These are phyloP conservation scores for Chrysoporthe austroafricana DNA, from an alignment of 2,329 filamentous ascomycete species.

Conservation along the genomic window DNA sequence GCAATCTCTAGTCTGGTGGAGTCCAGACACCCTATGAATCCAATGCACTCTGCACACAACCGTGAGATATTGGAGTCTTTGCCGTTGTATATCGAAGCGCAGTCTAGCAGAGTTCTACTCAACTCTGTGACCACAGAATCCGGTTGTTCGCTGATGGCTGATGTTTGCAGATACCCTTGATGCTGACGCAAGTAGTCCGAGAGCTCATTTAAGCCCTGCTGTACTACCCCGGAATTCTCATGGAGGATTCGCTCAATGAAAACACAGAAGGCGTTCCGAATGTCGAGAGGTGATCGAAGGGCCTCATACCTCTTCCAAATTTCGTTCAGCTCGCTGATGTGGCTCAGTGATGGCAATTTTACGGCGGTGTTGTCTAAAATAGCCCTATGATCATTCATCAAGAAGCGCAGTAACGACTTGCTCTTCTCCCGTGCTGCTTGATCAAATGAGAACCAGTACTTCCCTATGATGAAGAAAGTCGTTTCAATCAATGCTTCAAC, in stretches of 20 bases:
- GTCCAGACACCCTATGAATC: constrained; percentile 88
- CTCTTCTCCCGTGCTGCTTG: constrained; percentile 62
- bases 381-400: constrained; percentile 65
- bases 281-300: constrained; percentile 68
- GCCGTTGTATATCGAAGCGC: constrained; percentile 77
- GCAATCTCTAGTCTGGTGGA: constrained; percentile 84
- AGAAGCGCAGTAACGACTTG: constrained; percentile 63
- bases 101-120: constrained; percentile 81
- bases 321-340: constrained; percentile 70
- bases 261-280: constrained; percentile 68
- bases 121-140: constrained; percentile 73
- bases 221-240: constrained; percentile 84
- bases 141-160: constrained; percentile 81
- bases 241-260: constrained; percentile 77
- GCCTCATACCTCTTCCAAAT: constrained; percentile 68
- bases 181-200: constrained; percentile 71
- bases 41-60: constrained; percentile 80
- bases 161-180: constrained; percentile 78
- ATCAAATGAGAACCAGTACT: constrained; percentile 75
- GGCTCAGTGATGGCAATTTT: constrained; percentile 76
- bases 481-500: constrained; percentile 81
- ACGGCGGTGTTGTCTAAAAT: constrained; percentile 69
- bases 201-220: constrained; percentile 80
- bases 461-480: constrained; percentile 83
- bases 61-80: constrained; percentile 68